A percentile compares a stretch with the other conserved stretches of the same genome.
phyloP scores from a whole-genome alignment of 306 rosid genomes.

The Prunus salicina region DNA sequence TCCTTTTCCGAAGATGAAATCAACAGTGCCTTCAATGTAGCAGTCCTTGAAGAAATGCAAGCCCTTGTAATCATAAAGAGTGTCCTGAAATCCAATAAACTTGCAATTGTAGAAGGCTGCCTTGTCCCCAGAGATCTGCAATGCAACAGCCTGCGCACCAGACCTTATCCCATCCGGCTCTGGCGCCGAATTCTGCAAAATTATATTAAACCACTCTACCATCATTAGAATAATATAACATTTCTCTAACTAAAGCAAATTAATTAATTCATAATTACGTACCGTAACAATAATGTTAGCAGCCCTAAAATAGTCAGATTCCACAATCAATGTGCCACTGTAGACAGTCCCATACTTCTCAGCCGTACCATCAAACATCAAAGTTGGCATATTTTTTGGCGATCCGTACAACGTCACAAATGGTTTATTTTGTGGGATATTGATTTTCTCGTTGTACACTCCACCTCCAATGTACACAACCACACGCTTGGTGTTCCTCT shows the following conservation, averaged over 20 bases:
- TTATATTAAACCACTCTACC: background rate
- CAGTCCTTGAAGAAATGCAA: constrained; percentile 45
- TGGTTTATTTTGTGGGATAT: constrained; percentile 35
- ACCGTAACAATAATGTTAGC: constrained; percentile 42
- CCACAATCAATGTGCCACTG: constrained; percentile 47
- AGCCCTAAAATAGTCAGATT: constrained; percentile 38
- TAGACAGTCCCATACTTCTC: constrained; percentile 48
- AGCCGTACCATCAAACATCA: constrained; percentile 32
- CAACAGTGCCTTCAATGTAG: constrained; percentile 42
- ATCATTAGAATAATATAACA: background rate
- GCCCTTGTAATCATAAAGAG: constrained; percentile 45
- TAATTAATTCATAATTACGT: background rate
- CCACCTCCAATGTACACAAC: constrained; percentile 50
- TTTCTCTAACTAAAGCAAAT: too few relatives aligned
- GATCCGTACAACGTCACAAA: constrained; percentile 28
- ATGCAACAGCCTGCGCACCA: constrained; percentile 43
- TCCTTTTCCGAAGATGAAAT: constrained; percentile 39
- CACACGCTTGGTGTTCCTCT: constrained; percentile 40
- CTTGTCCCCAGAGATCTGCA: constrained; percentile 33
- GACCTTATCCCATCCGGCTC: constrained; percentile 17
- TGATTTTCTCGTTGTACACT: constrained; percentile 50
- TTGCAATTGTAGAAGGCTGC: constrained; percentile 39
- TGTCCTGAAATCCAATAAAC: constrained; percentile 42
- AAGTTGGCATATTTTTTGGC: too few relatives aligned
- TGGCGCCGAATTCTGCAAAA: constrained; percentile 35